Conservation (phyloP, 2,329 filamentous ascomycete genomes). For the Clonostachys rosea region DNA sequence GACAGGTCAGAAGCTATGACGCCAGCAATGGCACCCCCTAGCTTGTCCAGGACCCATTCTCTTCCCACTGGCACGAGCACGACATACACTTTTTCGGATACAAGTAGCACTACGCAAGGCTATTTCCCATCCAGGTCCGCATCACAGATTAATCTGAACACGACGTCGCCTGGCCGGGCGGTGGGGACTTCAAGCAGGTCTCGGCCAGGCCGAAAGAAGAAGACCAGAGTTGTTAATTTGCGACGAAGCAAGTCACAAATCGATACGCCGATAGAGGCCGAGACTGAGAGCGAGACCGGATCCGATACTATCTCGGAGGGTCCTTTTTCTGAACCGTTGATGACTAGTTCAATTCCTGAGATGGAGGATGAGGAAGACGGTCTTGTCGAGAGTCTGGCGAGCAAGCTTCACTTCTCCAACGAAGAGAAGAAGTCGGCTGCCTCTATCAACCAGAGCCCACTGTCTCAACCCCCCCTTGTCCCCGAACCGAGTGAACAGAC, state of each 20-base stretch:
- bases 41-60: slow-evolving; percentile 60
- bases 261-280: slow-evolving; percentile 45
- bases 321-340: slow-evolving; percentile 57
- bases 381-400: slow-evolving; percentile 10
- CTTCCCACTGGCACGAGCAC: slow-evolving; percentile 52
- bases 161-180: slow-evolving; percentile 57
- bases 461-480: background rate
- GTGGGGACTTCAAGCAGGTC: slow-evolving; percentile 59
- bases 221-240: slow-evolving; percentile 78
- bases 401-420: slow-evolving; percentile 35
- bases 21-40: slow-evolving; percentile 41
- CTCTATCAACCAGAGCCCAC: slow-evolving; percentile 6
- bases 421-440: slow-evolving; percentile 8
- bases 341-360: slow-evolving; percentile 52
- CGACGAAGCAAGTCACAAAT: slow-evolving; percentile 55
- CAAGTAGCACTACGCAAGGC: slow-evolving; percentile 57
- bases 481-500: slow-evolving; percentile 10
- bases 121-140: slow-evolving; percentile 60
- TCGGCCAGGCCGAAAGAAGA: slow-evolving; percentile 68
- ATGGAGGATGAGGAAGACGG: slow-evolving; percentile 48
- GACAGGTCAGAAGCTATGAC: slow-evolving; percentile 62
- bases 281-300: slow-evolving; percentile 24
- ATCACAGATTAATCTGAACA: slow-evolving; percentile 58
- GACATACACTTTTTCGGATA: slow-evolving; percentile 71
- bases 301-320: slow-evolving; percentile 52